A percentile compares a stretch with the other conserved stretches of the same genome.
phyloP scores from a whole-genome alignment of 78 protist genomes.

The slime mould (Dictyostelium discoideum) region dicty_2.7 NC_007088.5:3264501-3265000 shows the following conservation, averaged over 20 bases:
- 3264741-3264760: conserved; percentile 32
- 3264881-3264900: conserved; percentile 80
- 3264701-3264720: neutral
- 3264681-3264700: neutral
- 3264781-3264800: conserved; percentile 84
- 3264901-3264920: conserved; percentile 95
- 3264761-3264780: conserved; percentile 84
- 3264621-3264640: conserved; percentile 90
- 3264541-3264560: conserved; percentile 83
- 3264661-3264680: conserved; percentile 46
- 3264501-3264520: conserved; percentile 45
- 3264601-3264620: conserved; percentile 93
- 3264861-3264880: conserved; percentile 94
- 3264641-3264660: conserved; percentile 84
- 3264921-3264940: conserved; percentile 67
- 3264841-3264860: conserved; percentile 94
- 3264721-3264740: conserved; percentile 16
- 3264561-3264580: conserved; percentile 90
- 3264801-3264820: conserved; percentile 89
- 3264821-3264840: conserved; percentile 50
- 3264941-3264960: conserved; percentile 73
- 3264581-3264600: conserved; percentile 91
- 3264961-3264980: conserved; percentile 89
- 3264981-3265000: conserved; percentile 90
- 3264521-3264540: conserved; percentile 30